Evolutionary conservation across 2,329 filamentous ascomycete genomes (phyloP), one percentile per base, ranked within the genome.

Genomic region (Colletotrichum trifolii): DNA sequence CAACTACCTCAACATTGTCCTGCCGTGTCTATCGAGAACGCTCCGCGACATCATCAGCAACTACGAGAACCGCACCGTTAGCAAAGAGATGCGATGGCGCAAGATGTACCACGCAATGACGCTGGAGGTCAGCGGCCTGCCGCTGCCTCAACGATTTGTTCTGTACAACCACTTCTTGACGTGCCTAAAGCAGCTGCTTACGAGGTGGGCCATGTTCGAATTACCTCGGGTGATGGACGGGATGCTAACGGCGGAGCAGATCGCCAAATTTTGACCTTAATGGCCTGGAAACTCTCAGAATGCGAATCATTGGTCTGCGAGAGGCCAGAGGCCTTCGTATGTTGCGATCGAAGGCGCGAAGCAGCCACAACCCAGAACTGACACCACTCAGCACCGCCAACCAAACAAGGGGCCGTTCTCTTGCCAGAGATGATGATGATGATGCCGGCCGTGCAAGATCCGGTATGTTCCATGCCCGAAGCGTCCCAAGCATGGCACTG

Each of bases 41-140:
- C 73, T 89, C 13, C 73, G 78, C 46, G 85, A 88, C 66, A 88
- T 89, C 68, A 81, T 75, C 45, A 67, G 64, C 8, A 81, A 81
- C 72, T 83, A 86, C 69, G 81, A 86, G 39, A 82, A 88, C 70
- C 81, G 77, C 40, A 78, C 77, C 5, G 68, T 82, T 46, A 76
- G 78, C 15, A 82, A 80, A 58, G 79, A 83, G 66, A 76, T 79
- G 40, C 81, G 86, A 58, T 89, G 87, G 87, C 80, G 82, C 46
- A 81, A 80, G 68, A 88, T 89, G 85, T 87, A 84, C 70, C 80
- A 87, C 72, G 75, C 77, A 6, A 81, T 89, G 80, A 81, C 79
- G 8, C 78, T 82, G 33, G 84, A 89, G 70, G 81, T 81, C 4
- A 81, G 78, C 2, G 84, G 83, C 0, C 79, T 86, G 38, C 77